A percentile compares a stretch with the other conserved stretches of the same genome.
Evolutionary conservation across 192 early-diverging fungal genomes (phyloP).

Genomic region (Coemansia pectinata): DNA sequence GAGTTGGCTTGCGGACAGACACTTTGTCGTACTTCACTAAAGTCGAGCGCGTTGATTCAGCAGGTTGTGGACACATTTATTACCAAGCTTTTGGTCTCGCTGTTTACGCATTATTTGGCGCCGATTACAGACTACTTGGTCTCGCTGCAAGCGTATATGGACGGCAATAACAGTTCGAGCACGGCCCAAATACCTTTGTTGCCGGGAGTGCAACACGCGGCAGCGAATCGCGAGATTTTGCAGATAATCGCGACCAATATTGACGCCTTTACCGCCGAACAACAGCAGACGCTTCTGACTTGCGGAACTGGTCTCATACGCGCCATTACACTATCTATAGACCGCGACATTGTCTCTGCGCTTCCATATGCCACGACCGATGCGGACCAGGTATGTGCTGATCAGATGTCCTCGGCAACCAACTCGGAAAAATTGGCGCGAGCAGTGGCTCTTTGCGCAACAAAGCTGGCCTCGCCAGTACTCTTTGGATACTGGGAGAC

Average conservation of each 20-base stretch:
- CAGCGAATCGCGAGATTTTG: conserved; percentile 29
- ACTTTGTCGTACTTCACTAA: neutral
- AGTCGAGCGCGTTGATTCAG: conserved; percentile 6
- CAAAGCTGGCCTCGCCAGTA: conserved; percentile 8
- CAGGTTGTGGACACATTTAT: conserved; percentile 12
- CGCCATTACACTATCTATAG: conserved; percentile 27
- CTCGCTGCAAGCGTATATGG: neutral
- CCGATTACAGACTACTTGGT: conserved; percentile 14
- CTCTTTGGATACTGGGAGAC: conserved; percentile 28
- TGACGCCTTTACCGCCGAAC: conserved; percentile 17
- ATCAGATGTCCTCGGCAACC: neutral
- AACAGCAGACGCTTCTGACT: conserved; percentile 22
- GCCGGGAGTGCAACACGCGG: conserved; percentile 9
- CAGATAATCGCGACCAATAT: conserved; percentile 16
- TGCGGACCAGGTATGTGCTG: neutral
- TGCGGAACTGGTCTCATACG: conserved; percentile 8
- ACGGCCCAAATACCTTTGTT: conserved; percentile 10
- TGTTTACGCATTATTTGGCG: conserved; percentile 12
- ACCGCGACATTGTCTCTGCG: conserved; percentile 24
- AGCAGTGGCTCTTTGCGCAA: conserved; percentile 17
- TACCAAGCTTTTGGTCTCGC: conserved; percentile 17
- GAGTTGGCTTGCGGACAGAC: conserved; percentile 8
- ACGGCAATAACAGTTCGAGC: neutral
- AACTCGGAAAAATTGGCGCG: conserved; percentile 22
- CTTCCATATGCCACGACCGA: conserved; percentile 7